phyloP scores from a whole-genome alignment of 1,284 basidiomycete species.

The Ceratobasidium sp. region DNA sequence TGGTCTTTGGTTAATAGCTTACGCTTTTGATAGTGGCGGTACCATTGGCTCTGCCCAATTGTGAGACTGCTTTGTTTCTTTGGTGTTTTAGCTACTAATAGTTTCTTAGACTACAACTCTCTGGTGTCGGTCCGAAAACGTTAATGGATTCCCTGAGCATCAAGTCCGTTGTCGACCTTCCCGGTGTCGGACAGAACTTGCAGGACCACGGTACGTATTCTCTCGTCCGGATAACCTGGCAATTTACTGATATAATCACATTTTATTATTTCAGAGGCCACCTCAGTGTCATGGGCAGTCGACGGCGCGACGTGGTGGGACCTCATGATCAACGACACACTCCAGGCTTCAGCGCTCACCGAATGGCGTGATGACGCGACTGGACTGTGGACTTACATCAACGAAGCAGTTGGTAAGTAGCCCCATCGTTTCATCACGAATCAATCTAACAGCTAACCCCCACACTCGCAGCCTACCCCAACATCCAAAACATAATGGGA shows the following conservation, averaged over 20 bases:
- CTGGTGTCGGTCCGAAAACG: conserved; percentile 72
- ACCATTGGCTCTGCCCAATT: conserved; percentile 60
- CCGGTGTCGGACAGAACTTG: conserved; percentile 68
- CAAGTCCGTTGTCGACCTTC: conserved; percentile 66
- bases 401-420: conserved; percentile 56
- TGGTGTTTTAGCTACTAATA: conserved; percentile 52
- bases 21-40: conserved; percentile 25
- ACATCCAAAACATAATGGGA: conserved; percentile 32
- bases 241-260: too few relatives aligned
- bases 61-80: conserved; percentile 59
- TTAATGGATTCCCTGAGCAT: conserved; percentile 66
- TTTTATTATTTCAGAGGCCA: background rate
- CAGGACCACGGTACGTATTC: conserved; percentile 65
- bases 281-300: conserved; percentile 28
- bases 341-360: conserved; percentile 51
- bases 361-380: conserved; percentile 53
- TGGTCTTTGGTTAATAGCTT: background rate
- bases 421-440: background rate
- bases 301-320: conserved; percentile 54
- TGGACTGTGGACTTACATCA: conserved; percentile 59
- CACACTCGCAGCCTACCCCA: conserved; percentile 33
- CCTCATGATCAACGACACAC: conserved; percentile 50
- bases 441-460: too few relatives aligned
- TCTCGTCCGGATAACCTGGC: too few relatives aligned
- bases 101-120: conserved; percentile 58